phyloP scores from a whole-genome alignment of 805 yeast genomes.

The Cyberlindnera euphorbiiphila region DNA sequence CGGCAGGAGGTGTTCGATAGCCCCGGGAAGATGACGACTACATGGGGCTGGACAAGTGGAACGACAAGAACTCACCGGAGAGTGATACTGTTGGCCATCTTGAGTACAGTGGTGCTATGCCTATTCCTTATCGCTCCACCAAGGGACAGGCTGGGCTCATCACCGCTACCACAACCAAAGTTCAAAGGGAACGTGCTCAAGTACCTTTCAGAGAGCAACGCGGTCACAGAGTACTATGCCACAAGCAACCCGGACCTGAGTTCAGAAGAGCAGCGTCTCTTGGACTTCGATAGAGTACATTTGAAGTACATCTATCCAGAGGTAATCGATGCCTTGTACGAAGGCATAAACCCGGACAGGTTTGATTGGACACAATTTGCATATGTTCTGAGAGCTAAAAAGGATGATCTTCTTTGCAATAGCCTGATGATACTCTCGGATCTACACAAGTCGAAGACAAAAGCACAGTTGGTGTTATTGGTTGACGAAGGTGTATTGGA shows the following conservation, averaged over 20 bases:
- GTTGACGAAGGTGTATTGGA: constrained; percentile 30
- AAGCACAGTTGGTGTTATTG: constrained; percentile 46
- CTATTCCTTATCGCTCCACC: no score
- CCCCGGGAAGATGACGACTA: no score
- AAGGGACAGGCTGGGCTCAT: no score
- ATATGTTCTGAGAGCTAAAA: constrained; percentile 60
- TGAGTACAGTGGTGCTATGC: no score
- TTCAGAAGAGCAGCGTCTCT: constrained; percentile 3
- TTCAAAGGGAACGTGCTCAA: constrained; percentile 5
- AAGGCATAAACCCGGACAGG: constrained; percentile 13
- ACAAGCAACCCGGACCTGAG: background rate
- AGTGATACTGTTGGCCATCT: no score
- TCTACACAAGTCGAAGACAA: constrained; percentile 35
- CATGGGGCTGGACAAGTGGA: no score
- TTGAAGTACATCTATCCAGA: constrained; percentile 26
- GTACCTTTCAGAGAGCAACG: constrained; percentile 2
- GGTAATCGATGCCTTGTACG: constrained; percentile 20
- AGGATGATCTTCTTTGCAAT: constrained; percentile 45
- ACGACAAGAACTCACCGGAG: no score
- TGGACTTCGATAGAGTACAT: constrained; percentile 24
- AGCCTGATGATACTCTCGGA: constrained; percentile 45
- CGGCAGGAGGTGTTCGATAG: no score
- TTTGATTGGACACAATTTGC: constrained; percentile 46
- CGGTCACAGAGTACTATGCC: background rate
- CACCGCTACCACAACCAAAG: no score